Base-by-base conservation (phyloP, 2,329 filamentous ascomycete species). In the Fusarium penzigii region DNA sequence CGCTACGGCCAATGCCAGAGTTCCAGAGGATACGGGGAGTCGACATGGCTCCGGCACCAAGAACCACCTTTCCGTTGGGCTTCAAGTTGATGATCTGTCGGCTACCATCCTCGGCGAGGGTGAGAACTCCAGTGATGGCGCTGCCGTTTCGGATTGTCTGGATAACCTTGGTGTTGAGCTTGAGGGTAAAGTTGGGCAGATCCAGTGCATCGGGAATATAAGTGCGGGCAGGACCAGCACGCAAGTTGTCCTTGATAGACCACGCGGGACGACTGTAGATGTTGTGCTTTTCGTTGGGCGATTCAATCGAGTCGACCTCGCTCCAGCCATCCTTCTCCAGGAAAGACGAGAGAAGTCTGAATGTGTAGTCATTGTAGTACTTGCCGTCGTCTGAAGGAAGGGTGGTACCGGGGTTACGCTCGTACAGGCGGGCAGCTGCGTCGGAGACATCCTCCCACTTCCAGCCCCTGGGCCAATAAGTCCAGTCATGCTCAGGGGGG, bases 161-260 rank as follows among this genome's bases (percentile, higher is more conserved):
- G 55, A 81, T 79, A 6, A 88, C 87, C 42, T 81, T 78, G 2
- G 86, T 88, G 63, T 85, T 82, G 16, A 81, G 80, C 75, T 82
- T 83, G 44, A 91, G 74, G 41, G 81, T 78, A 69, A 90, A 90
- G 72, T 89, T 88, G 16, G 75, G 71, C 48, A 84, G 77, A 25
- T 74, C 72, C 51, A 77, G 74, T 3, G 85, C 85, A 11, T 79
- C 78, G 3, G 86, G 82, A 7, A 90, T 80, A 65, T 90, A 90
- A 0, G 87, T 89, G 5, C 83, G 84, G 68, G 90, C 75, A 36
- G 87, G 87, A 1, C 88, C 88, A 42, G 83, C 84, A 55, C 88
- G 77, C 69, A 88, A 81, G 49, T 85, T 85, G 47, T 85, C 74
- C 20, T 76, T 75, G 65, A 84, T 88, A 78, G 89, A 90, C 75